A percentile compares a stretch with the other conserved stretches of the same genome.
Evolutionary conservation across 345 rosid species (phyloP).

Genomic region (Mercurialis annua): DNA sequence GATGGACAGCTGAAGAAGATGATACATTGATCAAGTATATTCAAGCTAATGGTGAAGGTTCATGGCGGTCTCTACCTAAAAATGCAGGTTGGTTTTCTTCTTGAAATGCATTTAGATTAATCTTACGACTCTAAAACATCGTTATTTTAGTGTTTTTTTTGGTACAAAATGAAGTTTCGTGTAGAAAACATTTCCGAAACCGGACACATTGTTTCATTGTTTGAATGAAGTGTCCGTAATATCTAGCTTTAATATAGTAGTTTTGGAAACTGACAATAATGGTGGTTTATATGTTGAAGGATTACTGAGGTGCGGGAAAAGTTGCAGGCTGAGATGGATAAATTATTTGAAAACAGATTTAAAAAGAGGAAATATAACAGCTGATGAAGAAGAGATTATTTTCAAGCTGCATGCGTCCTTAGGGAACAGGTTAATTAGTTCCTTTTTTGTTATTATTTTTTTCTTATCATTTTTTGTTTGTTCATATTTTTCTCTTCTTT

Average conservation of each 20-base stretch:
- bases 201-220: too few relatives aligned
- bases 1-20: slow-evolving; percentile 67
- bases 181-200: too few relatives aligned
- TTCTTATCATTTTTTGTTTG: not conserved
- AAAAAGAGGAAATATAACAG: slow-evolving; percentile 71
- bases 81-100: slow-evolving; percentile 71
- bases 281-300: slow-evolving; percentile 38
- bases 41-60: slow-evolving; percentile 57
- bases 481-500: not conserved
- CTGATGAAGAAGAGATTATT: slow-evolving; percentile 61
- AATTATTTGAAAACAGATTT: slow-evolving; percentile 71
- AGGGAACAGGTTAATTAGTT: slow-evolving; percentile 62
- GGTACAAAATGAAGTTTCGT: not conserved
- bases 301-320: slow-evolving; percentile 81
- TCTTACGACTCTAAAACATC: too few relatives aligned
- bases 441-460: not conserved
- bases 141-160: too few relatives aligned
- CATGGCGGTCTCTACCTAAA: slow-evolving; percentile 64
- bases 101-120: too few relatives aligned
- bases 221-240: not conserved
- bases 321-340: slow-evolving; percentile 89
- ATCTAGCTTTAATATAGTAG: too few relatives aligned
- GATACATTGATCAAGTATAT: slow-evolving; percentile 42
- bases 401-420: slow-evolving; percentile 57
- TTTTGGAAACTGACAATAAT: too few relatives aligned